Percentiles rank a stretch among this genome's conserved stretches.
Conservation (phyloP, 306 rosid genomes). For the Trifolium fragiferum region DNA sequence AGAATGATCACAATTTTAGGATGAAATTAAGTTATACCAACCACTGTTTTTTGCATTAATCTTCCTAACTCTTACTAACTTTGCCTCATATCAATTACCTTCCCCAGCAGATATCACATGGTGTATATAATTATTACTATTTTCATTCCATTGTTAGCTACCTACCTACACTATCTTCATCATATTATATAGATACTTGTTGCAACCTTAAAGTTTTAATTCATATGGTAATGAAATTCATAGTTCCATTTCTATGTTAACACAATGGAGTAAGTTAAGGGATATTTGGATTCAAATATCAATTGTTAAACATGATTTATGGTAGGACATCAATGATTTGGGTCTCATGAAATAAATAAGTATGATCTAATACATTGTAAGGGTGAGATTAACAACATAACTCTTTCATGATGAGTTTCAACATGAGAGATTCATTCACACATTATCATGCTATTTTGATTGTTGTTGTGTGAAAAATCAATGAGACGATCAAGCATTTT, state of each 20-base stretch:
- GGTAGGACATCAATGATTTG: too few relatives aligned
- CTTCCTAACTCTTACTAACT: constrained; percentile 63
- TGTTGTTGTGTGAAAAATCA: too few relatives aligned
- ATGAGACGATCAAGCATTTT: too few relatives aligned
- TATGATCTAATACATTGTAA: too few relatives aligned
- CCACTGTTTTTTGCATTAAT: constrained; percentile 41
- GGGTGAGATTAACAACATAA: too few relatives aligned
- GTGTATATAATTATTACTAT: constrained; percentile 41
- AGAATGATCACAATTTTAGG: constrained; percentile 68
- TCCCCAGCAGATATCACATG: constrained; percentile 53
- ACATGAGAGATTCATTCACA: too few relatives aligned
- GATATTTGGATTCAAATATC: too few relatives aligned
- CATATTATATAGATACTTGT: constrained; percentile 19
- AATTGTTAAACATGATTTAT: too few relatives aligned
- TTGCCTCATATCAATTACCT: constrained; percentile 66
- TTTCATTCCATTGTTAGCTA: constrained; percentile 34
- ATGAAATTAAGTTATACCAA: constrained; percentile 69
- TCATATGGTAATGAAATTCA: neutral
- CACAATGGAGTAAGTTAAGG: neutral
- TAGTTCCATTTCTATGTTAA: neutral
- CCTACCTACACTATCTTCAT: constrained; percentile 39
- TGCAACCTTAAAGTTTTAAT: neutral
- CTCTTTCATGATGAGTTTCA: too few relatives aligned
- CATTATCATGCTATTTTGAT: too few relatives aligned
- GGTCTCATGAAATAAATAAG: too few relatives aligned